A percentile compares a stretch with the other conserved stretches of the same genome.
phyloP scores from a whole-genome alignment of 495 filamentous ascomycete species.

The Neurospora sp. region DNA sequence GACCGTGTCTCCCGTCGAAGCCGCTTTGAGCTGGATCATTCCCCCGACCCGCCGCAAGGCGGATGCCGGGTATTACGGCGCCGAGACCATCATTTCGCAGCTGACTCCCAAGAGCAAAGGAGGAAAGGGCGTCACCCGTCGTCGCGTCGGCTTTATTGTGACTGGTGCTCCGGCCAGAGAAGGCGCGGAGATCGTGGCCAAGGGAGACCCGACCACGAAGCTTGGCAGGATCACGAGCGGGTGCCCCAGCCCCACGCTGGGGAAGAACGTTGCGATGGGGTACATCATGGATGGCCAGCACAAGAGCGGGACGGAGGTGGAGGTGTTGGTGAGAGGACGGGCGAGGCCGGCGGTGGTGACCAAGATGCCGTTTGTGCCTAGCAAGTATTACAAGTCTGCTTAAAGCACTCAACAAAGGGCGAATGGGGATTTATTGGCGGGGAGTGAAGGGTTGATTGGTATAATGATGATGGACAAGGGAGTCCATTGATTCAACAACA shows the following conservation, averaged over 20 bases:
- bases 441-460: neutral
- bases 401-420: neutral
- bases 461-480: neutral
- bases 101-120: conserved; percentile 58
- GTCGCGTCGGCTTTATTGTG: conserved; percentile 72
- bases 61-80: conserved; percentile 63
- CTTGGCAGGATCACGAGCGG: conserved; percentile 73
- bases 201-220: conserved; percentile 34
- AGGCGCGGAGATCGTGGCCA: conserved; percentile 62
- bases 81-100: conserved; percentile 59
- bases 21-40: conserved; percentile 75
- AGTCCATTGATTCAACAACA: neutral
- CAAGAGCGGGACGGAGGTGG: conserved; percentile 77
- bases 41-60: conserved; percentile 59
- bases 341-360: conserved; percentile 65
- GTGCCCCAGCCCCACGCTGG: conserved; percentile 75
- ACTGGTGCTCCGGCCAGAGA: conserved; percentile 86
- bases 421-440: neutral
- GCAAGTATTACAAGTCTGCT: conserved; percentile 55
- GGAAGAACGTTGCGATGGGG: conserved; percentile 91
- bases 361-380: conserved; percentile 90
- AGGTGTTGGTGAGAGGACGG: conserved; percentile 73
- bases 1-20: conserved; percentile 77
- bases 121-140: conserved; percentile 52
- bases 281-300: conserved; percentile 77